phyloP scores from a whole-genome alignment of 148 eudicot species.

The Heliamphora exappendiculata region DNA sequence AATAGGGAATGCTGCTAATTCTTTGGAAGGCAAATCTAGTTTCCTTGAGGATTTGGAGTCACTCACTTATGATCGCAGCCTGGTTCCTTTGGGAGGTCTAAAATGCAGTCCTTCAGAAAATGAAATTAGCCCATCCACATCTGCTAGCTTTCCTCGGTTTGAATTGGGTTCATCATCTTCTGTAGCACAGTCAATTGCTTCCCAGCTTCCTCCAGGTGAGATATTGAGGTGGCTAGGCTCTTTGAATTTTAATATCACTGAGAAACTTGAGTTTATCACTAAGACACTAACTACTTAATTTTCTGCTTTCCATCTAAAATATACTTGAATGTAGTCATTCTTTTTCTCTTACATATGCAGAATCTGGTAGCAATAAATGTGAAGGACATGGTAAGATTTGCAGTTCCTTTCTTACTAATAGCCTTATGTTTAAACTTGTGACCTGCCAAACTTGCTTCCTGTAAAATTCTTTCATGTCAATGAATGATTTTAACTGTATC shows the following conservation, averaged over 20 bases:
- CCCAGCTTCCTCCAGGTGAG: constrained; percentile 51
- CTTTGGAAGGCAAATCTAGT: constrained; percentile 34
- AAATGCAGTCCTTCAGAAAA: constrained; percentile 30
- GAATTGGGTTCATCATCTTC: constrained; percentile 33
- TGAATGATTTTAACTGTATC: not conserved
- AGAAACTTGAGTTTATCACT: not conserved
- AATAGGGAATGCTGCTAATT: constrained; percentile 43
- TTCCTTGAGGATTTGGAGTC: constrained; percentile 52
- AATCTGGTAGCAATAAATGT: constrained; percentile 21
- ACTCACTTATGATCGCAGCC: constrained; percentile 56
- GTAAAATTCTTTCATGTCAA: not conserved
- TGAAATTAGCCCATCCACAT: constrained; percentile 22
- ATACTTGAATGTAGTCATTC: constrained; percentile 4
- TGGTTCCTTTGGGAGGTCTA: constrained; percentile 56
- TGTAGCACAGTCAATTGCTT: constrained; percentile 22
- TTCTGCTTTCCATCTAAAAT: constrained; percentile 11
- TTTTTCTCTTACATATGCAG: constrained; percentile 21
- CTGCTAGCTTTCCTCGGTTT: constrained; percentile 18
- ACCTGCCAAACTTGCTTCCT: not conserved
- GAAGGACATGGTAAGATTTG: constrained; percentile 24
- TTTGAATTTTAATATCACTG: not conserved
- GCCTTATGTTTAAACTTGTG: not conserved
- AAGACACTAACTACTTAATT: not conserved
- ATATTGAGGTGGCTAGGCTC: constrained; percentile 7
- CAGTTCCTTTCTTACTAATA: not conserved